Base-by-base conservation (phyloP, 164 flowering plant species). In the Magnolia kwangsiensis region DNA sequence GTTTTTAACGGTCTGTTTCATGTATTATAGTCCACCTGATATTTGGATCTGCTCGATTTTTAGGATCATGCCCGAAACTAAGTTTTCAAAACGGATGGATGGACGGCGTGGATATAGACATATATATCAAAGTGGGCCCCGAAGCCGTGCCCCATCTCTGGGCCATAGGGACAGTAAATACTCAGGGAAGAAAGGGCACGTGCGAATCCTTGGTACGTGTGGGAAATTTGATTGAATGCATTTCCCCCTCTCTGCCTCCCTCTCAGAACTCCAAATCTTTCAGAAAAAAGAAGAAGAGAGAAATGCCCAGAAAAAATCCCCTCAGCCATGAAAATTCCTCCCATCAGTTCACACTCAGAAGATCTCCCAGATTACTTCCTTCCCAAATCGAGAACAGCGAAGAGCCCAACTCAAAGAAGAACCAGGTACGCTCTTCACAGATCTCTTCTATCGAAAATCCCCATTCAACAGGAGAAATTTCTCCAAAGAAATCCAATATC, bases 281-380 rank as follows among this genome's bases (percentile, higher is more conserved):
- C 13, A 14, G 13, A 51, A 51, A 14, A 27, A 27, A 1, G 2
- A 24, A 24, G 18, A 31, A 29, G 50, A 3, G 4, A 49, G 49
- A 49, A n/a, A 70, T 70, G 72, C 13, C 6, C 29, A 50, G 55
- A 50, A 45, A 45, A 37, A 70, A 70, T n/a, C 29, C 49, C 24
- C 29, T 49, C 72, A 20, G 24, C 59, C 13, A 50, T 49, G 72
- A 50, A 50, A 50, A n/a, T 8, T 14, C n/a, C 29, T 50, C 55
- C 55, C 72, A 13, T 70, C 72, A 50, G 20, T 19, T 11, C 20
- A n/a, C 72, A 50, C 59, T 50, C 58, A 49, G 72, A 70, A 70
- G 72, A 70, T 70, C 72, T 13, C 72, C 59, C 6, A 49, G 72
- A 70, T 70, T 70, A 8, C 58, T 70, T 50, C 5, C 4, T 68